Conservation (phyloP, 2,329 filamentous ascomycete species). For the Sclerotinia glacialis region DNA sequence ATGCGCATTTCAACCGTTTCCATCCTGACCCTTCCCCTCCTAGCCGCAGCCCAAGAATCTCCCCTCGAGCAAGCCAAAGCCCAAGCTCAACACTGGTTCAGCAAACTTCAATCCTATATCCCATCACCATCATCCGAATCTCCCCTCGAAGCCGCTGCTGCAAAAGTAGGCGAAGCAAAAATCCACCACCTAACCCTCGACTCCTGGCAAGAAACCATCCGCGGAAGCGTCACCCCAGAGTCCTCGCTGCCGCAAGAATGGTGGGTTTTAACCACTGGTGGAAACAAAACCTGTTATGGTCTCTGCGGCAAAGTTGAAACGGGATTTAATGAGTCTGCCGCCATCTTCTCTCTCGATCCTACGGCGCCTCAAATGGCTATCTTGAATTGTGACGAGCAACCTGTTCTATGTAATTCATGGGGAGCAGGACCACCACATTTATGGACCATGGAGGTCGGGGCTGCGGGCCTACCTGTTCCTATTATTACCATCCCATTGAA, state of each 20-base stretch:
- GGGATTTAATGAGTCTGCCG: slow-evolving; percentile 65
- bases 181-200: slow-evolving; percentile 61
- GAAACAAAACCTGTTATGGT: slow-evolving; percentile 72
- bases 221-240: slow-evolving; percentile 56
- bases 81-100: slow-evolving; percentile 62
- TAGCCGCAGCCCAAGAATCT: slow-evolving; percentile 53
- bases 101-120: slow-evolving; percentile 56
- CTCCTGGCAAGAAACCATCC: slow-evolving; percentile 69
- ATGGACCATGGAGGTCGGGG: slow-evolving; percentile 66
- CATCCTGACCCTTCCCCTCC: slow-evolving; percentile 54
- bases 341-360: slow-evolving; percentile 59
- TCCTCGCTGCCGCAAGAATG: slow-evolving; percentile 66
- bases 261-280: slow-evolving; percentile 71
- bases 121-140: slow-evolving; percentile 44
- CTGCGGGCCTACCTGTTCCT: slow-evolving; percentile 60
- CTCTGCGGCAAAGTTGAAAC: slow-evolving; percentile 62
- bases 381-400: slow-evolving; percentile 72
- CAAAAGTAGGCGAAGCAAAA: slow-evolving; percentile 51
- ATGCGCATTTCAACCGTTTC: slow-evolving; percentile 59
- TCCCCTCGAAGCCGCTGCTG: slow-evolving; percentile 46
- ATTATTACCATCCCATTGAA: slow-evolving; percentile 67
- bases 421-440: slow-evolving; percentile 61
- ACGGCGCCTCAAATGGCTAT: slow-evolving; percentile 64
- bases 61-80: slow-evolving; percentile 56
- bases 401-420: slow-evolving; percentile 73